Conservation (phyloP, 345 rosid species). For the Leavenworthia alabamica region DNA sequence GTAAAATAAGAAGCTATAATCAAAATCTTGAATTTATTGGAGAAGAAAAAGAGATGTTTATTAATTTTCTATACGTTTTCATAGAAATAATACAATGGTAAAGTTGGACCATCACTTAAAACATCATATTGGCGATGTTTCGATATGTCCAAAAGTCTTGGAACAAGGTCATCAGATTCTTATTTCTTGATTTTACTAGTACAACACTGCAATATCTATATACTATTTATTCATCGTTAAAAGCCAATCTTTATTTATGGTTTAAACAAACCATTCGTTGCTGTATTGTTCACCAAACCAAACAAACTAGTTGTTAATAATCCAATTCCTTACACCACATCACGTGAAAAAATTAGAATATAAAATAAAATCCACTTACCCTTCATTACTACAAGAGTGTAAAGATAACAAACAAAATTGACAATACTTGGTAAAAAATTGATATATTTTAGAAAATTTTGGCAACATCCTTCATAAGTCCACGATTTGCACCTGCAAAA, state of each 20-base stretch:
- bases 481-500: conserved; percentile 64
- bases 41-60: not conserved
- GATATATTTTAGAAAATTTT: conserved; percentile 50
- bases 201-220: not conserved
- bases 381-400: not conserved
- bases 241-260: not conserved
- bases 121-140: not conserved
- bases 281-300: not conserved
- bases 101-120: not conserved
- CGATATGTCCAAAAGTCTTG: not conserved
- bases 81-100: not conserved
- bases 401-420: not conserved
- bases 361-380: not conserved
- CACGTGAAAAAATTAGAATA: not conserved
- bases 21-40: not conserved
- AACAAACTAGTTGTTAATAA: not conserved
- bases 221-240: not conserved
- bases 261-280: not conserved
- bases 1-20: not conserved
- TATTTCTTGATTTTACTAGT: not conserved
- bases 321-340: not conserved
- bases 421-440: not conserved
- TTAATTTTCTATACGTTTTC: not conserved
- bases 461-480: conserved; percentile 73
- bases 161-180: not conserved